Conservation (phyloP, 768 basidiomycete genomes). For the Dendrothele bispora region DNA sequence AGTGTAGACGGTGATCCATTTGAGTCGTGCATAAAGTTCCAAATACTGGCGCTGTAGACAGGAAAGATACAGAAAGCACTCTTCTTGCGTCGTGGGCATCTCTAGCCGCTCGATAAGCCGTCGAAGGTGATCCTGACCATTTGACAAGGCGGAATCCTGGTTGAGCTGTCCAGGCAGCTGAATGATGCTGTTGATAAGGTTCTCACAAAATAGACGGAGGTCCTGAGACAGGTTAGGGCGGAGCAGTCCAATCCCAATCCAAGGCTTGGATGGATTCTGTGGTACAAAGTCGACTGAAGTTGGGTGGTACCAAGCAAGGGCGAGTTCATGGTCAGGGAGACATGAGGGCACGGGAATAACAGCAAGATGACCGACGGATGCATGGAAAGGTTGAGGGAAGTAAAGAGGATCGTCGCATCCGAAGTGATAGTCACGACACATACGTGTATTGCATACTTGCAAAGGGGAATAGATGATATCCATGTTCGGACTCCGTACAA, state of each 20-base stretch:
- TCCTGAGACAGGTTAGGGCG: not conserved
- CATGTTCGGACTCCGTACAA: no score
- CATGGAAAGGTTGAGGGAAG: slow-evolving; percentile 1
- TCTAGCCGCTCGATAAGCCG: not conserved
- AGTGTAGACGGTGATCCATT: not conserved
- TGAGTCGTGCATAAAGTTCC: not conserved
- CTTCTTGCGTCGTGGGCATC: not conserved
- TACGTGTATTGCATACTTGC: no score
- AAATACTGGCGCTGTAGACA: not conserved
- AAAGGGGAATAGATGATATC: no score
- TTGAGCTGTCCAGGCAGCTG: not conserved
- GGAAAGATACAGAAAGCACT: not conserved
- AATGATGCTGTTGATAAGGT: not conserved
- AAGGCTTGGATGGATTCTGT: no score
- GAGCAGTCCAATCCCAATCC: not conserved
- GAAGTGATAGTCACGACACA: no score
- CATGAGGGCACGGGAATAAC: not conserved
- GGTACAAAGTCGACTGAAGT: not conserved
- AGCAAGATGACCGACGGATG: not conserved
- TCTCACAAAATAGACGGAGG: not conserved
- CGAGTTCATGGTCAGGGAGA: not conserved
- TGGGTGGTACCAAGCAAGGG: not conserved
- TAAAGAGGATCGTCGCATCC: not conserved
- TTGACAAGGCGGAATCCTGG: not conserved
- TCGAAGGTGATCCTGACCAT: not conserved